Conservation (phyloP, 2,329 filamentous ascomycete genomes). For the Stagonosporopsis rhizophila region DNA sequence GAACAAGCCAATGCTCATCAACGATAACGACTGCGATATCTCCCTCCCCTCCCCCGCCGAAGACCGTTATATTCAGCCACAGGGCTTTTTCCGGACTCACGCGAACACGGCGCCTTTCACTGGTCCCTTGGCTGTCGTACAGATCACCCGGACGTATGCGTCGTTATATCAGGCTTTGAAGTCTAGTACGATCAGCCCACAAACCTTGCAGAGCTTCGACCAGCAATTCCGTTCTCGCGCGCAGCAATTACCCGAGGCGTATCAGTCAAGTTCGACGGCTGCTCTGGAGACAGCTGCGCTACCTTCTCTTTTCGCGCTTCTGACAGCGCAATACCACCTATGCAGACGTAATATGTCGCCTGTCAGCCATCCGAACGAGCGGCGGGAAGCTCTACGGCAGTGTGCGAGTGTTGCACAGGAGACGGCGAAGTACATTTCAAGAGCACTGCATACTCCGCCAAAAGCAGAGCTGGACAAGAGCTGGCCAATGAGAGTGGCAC, state of each 20-base stretch:
- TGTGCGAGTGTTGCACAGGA: slow-evolving; percentile 79
- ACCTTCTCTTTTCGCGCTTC: slow-evolving; percentile 76
- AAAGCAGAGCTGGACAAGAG: slow-evolving; percentile 33
- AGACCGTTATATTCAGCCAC: slow-evolving; percentile 74
- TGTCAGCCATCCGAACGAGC: slow-evolving; percentile 68
- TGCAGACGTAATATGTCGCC: slow-evolving; percentile 89
- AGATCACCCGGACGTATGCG: slow-evolving; percentile 79
- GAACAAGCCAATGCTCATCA: slow-evolving; percentile 80
- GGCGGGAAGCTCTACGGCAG: slow-evolving; percentile 75
- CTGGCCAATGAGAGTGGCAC: slow-evolving; percentile 66
- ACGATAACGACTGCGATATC: slow-evolving; percentile 88
- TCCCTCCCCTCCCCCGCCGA: slow-evolving; percentile 79
- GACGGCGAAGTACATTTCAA: slow-evolving; percentile 76
- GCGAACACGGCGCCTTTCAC: slow-evolving; percentile 58
- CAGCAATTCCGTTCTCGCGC: slow-evolving; percentile 79
- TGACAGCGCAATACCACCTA: slow-evolving; percentile 82
- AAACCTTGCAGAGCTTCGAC: slow-evolving; percentile 79
- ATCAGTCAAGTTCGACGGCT: slow-evolving; percentile 70
- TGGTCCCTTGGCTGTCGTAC: slow-evolving; percentile 80
- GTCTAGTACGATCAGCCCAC: slow-evolving; percentile 66
- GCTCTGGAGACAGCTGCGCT: slow-evolving; percentile 77
- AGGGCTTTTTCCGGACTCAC: slow-evolving; percentile 51
- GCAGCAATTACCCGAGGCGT: slow-evolving; percentile 75
- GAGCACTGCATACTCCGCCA: slow-evolving; percentile 62
- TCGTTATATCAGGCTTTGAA: slow-evolving; percentile 74